A percentile compares a stretch with the other conserved stretches of the same genome.
Conservation (phyloP, 441 rosid genomes). For the Adansonia rubrostipa region DNA sequence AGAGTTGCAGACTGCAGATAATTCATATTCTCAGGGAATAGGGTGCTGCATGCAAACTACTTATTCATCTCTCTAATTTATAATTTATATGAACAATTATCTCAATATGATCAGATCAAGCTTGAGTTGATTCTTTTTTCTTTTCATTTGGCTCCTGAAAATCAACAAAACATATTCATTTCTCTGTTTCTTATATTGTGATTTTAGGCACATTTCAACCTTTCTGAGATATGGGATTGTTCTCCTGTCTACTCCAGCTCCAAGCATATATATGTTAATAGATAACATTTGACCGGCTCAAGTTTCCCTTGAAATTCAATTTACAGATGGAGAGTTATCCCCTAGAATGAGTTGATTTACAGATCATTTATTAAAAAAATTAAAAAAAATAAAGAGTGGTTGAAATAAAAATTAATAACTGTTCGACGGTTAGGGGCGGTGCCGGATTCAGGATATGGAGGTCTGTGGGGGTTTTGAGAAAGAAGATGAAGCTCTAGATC, state of each 20-base stretch:
- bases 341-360: neutral
- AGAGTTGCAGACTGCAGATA: neutral
- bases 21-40: neutral
- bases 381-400: too few species aligned
- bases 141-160: neutral
- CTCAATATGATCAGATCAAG: neutral
- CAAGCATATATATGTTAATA: neutral
- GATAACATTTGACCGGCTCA: neutral
- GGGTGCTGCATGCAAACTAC: neutral
- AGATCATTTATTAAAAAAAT: too few species aligned
- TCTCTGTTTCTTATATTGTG: neutral
- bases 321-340: neutral
- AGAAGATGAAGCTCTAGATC: too few species aligned
- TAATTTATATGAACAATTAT: neutral
- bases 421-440: too few species aligned
- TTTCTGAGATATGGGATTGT: neutral
- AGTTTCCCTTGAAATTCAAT: neutral
- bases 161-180: neutral
- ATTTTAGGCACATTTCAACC: neutral
- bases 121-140: neutral
- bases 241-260: neutral
- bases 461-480: too few species aligned
- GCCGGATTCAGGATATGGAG: too few species aligned
- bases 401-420: too few species aligned
- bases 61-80: neutral